Percentiles rank a stretch among this genome's conserved stretches.
These are phyloP conservation scores for Craspedostauros australis DNA, from an alignment of 108 stramenopile genomes.

Conservation along the genomic window DNA sequence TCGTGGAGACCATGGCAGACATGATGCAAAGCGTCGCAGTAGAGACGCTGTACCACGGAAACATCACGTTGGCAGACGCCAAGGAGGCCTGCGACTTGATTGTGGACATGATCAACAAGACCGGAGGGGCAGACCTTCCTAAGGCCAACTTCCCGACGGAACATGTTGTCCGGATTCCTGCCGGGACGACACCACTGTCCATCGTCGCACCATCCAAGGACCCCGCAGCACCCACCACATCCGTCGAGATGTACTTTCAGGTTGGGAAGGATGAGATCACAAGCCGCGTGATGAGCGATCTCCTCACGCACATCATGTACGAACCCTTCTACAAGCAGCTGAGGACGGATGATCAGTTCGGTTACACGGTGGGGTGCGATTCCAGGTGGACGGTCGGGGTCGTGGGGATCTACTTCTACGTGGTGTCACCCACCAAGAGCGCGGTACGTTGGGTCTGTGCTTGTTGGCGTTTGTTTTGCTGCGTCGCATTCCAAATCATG, in stretches of 20 bases:
- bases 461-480: no score
- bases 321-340: conserved; percentile 77
- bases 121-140: conserved; percentile 30
- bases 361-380: conserved; percentile 43
- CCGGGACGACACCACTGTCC: conserved; percentile 3
- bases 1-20: conserved; percentile 34
- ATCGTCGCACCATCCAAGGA: conserved; percentile 51
- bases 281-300: conserved; percentile 60
- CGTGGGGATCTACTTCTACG: conserved; percentile 64
- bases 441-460: conserved; percentile 29
- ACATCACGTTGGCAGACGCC: conserved; percentile 47
- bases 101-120: conserved; percentile 16
- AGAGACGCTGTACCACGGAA: conserved; percentile 70
- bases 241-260: conserved; percentile 82
- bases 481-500: no score
- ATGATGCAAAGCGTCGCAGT: conserved; percentile 45
- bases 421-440: conserved; percentile 59
- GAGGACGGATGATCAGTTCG: conserved; percentile 67
- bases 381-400: conserved; percentile 63
- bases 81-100: conserved; percentile 35
- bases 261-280: conserved; percentile 61
- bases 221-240: conserved; percentile 61
- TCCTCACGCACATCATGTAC: conserved; percentile 65
- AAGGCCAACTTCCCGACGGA: conserved; percentile 56
- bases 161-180: conserved; percentile 40